A percentile compares a stretch with the other conserved stretches of the same genome.
Conservation (phyloP, 345 rosid genomes). For the rapeseed (Brassica napus) region Da-Ae NC_063444.1:1671001-1671500, state of each 20-base stretch:
- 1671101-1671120: neutral
- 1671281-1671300: neutral
- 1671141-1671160: neutral
- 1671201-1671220: neutral
- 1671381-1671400: neutral
- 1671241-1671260: neutral
- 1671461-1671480: no score
- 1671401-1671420: neutral
- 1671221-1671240: no score
- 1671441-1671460: no score
- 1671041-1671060: conserved; percentile 33
- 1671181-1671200: no score
- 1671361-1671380: neutral
- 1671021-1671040: conserved; percentile 8
- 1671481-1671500: no score
- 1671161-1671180: no score
- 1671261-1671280: neutral
- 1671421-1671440: neutral
- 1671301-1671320: neutral
- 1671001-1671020: conserved; percentile 14
- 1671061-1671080: neutral
- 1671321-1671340: conserved; percentile 1
- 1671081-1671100: conserved; percentile 17
- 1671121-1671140: neutral
- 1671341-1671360: neutral